Conservation (phyloP, 129 eudicot species). For the Deinandra increscens region DNA sequence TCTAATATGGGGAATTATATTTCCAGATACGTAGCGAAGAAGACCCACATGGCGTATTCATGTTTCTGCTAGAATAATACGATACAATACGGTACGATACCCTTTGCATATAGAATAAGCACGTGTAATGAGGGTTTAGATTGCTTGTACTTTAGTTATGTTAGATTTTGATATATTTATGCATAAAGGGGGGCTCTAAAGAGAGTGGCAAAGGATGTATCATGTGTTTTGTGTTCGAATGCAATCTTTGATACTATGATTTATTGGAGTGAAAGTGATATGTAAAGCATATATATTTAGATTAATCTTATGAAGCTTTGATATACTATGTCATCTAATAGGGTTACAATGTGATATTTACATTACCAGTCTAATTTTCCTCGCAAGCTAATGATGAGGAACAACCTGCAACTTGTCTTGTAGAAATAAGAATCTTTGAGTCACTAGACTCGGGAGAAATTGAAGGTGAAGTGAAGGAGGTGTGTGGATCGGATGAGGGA, state of each 20-base stretch:
- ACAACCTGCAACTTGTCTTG: no score
- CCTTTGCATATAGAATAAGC: constrained; percentile 3
- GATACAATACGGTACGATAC: not conserved
- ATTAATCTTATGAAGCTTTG: no score
- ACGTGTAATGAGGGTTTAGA: constrained; percentile 11
- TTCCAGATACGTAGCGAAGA: constrained; percentile 71
- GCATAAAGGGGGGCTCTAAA: not conserved
- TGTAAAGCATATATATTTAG: not conserved
- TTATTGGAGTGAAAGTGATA: constrained; percentile 6
- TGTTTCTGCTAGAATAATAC: constrained; percentile 12
- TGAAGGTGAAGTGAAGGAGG: no score
- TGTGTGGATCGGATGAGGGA: no score
- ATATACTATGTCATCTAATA: no score
- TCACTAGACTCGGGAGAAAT: no score
- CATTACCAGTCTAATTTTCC: no score
- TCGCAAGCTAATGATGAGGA: no score
- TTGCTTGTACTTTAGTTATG: constrained; percentile 1
- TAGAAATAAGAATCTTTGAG: no score
- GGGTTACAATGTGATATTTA: no score
- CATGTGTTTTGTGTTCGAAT: constrained; percentile 4
- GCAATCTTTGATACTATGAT: not conserved
- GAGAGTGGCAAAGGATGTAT: not conserved
- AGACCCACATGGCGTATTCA: constrained; percentile 57
- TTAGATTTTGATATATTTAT: constrained; percentile 11
- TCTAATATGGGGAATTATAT: constrained; percentile 43